A percentile compares a stretch with the other conserved stretches of the same genome.
These are phyloP conservation scores for Noccaea bulbosa DNA, from an alignment of 345 rosid species.

Conservation along the genomic window DNA sequence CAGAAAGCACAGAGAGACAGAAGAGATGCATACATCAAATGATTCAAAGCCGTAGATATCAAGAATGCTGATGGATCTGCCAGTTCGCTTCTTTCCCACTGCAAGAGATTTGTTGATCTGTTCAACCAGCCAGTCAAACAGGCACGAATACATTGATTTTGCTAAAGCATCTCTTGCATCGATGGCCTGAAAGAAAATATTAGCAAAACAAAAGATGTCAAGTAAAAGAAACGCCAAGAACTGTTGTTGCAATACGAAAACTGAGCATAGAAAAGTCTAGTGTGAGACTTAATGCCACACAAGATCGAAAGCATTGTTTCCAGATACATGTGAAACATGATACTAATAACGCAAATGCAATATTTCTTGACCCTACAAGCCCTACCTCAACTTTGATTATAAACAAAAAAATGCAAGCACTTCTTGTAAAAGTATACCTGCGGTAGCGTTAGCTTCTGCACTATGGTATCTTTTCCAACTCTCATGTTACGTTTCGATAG, in stretches of 20 bases:
- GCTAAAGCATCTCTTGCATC: constrained; percentile 95
- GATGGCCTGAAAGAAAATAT: constrained; percentile 62
- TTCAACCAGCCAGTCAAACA: constrained; percentile 96
- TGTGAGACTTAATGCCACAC: constrained; percentile 14
- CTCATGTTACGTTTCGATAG: constrained; percentile 91
- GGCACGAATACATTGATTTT: constrained; percentile 87
- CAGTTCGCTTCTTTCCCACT: constrained; percentile 90
- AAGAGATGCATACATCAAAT: constrained; percentile 68
- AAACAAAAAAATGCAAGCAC: constrained; percentile 9
- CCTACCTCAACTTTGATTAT: constrained; percentile 18
- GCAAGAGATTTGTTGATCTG: constrained; percentile 96
- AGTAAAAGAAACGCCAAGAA: constrained; percentile 13
- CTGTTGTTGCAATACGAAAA: not conserved
- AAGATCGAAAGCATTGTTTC: constrained; percentile 2
- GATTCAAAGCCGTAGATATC: constrained; percentile 99
- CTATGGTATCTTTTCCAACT: constrained; percentile 89
- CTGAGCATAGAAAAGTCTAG: constrained; percentile 15
- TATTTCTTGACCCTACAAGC: constrained; percentile 10
- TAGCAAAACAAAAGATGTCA: constrained; percentile 10
- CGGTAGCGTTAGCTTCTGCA: constrained; percentile 80
- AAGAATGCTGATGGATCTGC: constrained; percentile 98
- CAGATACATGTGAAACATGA: constrained; percentile 13
- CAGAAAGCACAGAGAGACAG: constrained; percentile 29
- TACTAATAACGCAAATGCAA: constrained; percentile 10
- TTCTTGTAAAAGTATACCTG: constrained; percentile 58